phyloP scores from a whole-genome alignment of 2,329 filamentous ascomycete species.

The Colletotrichum salicis region DNA sequence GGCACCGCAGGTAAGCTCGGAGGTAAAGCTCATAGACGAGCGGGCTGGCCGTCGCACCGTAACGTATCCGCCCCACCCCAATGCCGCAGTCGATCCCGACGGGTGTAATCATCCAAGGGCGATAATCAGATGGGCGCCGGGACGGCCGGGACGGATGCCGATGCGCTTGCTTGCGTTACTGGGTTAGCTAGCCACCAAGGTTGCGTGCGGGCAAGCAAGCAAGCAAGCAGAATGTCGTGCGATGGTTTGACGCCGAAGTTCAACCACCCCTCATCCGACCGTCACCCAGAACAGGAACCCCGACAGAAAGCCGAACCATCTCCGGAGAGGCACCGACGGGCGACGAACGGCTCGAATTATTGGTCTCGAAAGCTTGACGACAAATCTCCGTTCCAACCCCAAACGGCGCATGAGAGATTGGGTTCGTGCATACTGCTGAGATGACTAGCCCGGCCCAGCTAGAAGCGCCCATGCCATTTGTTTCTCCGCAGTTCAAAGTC shows the following conservation, averaged over 20 bases:
- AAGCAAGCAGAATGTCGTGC: neutral
- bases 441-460: neutral
- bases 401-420: slow-evolving; percentile 14
- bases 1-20: slow-evolving; percentile 1
- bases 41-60: neutral
- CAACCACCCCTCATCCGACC: slow-evolving; percentile 13
- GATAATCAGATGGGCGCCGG: neutral
- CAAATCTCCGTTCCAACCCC: slow-evolving; percentile 30
- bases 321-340: slow-evolving; percentile 4
- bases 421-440: neutral
- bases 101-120: neutral
- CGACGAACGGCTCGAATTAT: neutral
- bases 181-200: neutral
- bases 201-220: neutral
- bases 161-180: neutral
- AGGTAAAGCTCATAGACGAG: neutral
- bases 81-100: neutral
- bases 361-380: slow-evolving; percentile 27
- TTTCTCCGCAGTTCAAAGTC: slow-evolving; percentile 6
- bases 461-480: neutral
- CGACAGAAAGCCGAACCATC: slow-evolving; percentile 34
- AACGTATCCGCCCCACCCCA: neutral
- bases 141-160: slow-evolving; percentile 10
- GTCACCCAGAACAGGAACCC: neutral
- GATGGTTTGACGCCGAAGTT: slow-evolving; percentile 10